These are phyloP conservation scores for Diophrys appendiculata DNA, from an alignment of 73 alveolate species.

Conservation along the genomic window DNA sequence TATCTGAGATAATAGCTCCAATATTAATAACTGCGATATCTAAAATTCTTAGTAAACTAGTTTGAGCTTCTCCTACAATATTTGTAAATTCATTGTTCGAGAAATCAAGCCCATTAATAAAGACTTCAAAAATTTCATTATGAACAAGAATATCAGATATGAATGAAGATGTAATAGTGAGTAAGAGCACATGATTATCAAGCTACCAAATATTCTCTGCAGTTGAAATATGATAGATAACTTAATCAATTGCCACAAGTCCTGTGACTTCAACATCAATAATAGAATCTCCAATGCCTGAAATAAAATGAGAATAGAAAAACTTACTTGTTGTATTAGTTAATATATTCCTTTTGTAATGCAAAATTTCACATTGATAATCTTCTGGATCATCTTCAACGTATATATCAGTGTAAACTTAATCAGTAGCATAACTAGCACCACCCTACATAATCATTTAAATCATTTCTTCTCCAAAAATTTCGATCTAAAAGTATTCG, in stretches of 20 bases:
- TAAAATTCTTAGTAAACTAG: background rate
- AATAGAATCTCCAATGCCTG: background rate
- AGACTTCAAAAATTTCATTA: background rate
- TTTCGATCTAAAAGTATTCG: too few species aligned
- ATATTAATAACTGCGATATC: background rate
- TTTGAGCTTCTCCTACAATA: background rate
- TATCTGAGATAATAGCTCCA: background rate
- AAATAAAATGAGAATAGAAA: background rate
- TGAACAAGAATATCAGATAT: background rate
- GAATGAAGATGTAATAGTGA: background rate
- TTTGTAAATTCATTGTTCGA: too few species aligned
- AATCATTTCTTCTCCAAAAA: background rate
- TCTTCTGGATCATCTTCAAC: background rate
- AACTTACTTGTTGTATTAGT: too few species aligned
- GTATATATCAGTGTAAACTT: background rate
- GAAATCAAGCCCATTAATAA: background rate
- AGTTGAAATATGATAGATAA: background rate
- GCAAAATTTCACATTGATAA: background rate
- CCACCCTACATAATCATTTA: background rate
- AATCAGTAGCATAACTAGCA: background rate
- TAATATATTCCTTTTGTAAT: too few species aligned
- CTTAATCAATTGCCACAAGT: background rate
- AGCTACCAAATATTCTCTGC: background rate
- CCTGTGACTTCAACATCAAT: background rate
- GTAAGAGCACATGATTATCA: background rate